These are phyloP conservation scores for Phytophthora quininea DNA, from an alignment of 352 stramenopile genomes.

Conservation along the genomic window DNA sequence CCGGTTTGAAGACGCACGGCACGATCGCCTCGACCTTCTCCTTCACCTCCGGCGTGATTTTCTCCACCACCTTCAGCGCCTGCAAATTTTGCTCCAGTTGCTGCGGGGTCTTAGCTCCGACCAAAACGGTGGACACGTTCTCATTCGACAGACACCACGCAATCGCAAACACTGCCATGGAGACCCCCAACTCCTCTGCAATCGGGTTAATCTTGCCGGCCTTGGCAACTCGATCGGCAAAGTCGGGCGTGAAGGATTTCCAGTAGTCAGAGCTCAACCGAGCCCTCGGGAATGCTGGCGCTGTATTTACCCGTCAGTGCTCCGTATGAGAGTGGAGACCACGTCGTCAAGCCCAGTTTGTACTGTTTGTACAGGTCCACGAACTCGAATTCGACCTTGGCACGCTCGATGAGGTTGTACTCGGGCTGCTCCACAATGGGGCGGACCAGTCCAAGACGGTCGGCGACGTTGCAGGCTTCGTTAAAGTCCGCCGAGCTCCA, in stretches of 20 bases:
- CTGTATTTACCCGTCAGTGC: slow-evolving; percentile 73
- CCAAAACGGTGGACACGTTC: slow-evolving; percentile 59
- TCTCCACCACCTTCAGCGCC: slow-evolving; percentile 39
- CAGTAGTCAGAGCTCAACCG: slow-evolving; percentile 19
- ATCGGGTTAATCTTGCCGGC: slow-evolving; percentile 39
- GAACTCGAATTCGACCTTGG: slow-evolving; percentile 61
- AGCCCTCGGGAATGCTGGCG: slow-evolving; percentile 28
- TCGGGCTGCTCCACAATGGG: no score
- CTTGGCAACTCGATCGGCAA: slow-evolving; percentile 25
- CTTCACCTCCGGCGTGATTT: slow-evolving; percentile 59
- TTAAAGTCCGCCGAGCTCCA: slow-evolving; percentile 53
- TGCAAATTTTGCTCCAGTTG: slow-evolving; percentile 71
- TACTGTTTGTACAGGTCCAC: slow-evolving; percentile 56
- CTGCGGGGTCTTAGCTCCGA: slow-evolving; percentile 45
- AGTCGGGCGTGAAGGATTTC: slow-evolving; percentile 11
- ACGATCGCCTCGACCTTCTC: slow-evolving; percentile 48
- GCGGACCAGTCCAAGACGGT: slow-evolving; percentile 30
- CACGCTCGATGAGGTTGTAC: no score
- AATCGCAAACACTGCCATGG: slow-evolving; percentile 49
- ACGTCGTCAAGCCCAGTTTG: slow-evolving; percentile 49
- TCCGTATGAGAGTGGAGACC: slow-evolving; percentile 44
- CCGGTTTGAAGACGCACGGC: slow-evolving; percentile 8
- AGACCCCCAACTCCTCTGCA: slow-evolving; percentile 46
- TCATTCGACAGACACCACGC: slow-evolving; percentile 60
- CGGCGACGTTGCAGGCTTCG: slow-evolving; percentile 48